Base-by-base conservation (phyloP, 345 rosid species). In the Raphanus sativus region DNA sequence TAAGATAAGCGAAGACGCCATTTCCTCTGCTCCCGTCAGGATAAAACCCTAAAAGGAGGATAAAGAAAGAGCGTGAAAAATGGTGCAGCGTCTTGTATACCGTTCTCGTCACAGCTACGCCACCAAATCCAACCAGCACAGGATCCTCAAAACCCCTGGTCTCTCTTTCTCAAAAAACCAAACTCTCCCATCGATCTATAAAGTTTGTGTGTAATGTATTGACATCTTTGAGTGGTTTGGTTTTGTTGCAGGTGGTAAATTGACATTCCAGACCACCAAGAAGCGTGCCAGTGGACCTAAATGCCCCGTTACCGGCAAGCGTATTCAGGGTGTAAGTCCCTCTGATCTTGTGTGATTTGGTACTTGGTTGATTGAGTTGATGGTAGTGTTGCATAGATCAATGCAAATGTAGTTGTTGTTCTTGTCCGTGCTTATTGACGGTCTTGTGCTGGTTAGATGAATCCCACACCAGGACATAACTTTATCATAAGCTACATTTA, bases 81-180 rank as follows among this genome's bases (percentile, higher is more conserved):
- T 94, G 97, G 98, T 91, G 75, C 98, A 94, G 90, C 91, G 98
- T 65, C 90, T 94, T 2, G 91, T 91, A 0, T 91, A 91, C 80
- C 89, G 98, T 58, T 82, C 82, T 65, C 88, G 98, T 45, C 98
- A 94, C 85, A 91, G 97, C 85, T 94, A 94, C 64, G 98, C 97
- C 83, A 94, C 97, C 68, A 94, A 86, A 58, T 94, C 98, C 2
- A 94, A 93, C 84, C 97, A 93, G 88, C 96, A 93, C 81, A 83
- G 94, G 70, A 81, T 90, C 79, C 92, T 93, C 87, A 94, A 90
- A 83, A 93, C 97, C 30, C 98, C 98, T 2, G 98, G 95, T 91
- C 81, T 17, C 9, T 5, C 1, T 45, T 68, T 48, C 55, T n/a
- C n/a, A n/a, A 13, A 45, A 32, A 45, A 45, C 52, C 52, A 45